Evolutionary conservation across 495 filamentous ascomycete species (phyloP).

Genomic region (Entonaema liquescens): DNA sequence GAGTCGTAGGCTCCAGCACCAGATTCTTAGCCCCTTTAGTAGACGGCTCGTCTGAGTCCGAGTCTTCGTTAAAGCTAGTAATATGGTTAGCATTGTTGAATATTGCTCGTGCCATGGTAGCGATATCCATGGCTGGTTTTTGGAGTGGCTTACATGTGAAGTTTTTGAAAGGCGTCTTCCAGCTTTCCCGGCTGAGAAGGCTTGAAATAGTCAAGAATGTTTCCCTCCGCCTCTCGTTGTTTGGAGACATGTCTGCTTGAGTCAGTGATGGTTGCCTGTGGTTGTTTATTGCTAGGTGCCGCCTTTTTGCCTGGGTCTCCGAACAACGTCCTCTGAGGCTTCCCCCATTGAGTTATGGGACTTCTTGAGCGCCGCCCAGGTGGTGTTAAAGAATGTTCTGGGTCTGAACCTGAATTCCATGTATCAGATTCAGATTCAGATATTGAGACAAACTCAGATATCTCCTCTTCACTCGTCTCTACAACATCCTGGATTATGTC

Average conservation of each 20-base stretch:
- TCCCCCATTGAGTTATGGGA: constrained; percentile 24
- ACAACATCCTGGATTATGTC: constrained; percentile 2
- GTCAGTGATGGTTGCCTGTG: constrained; percentile 14
- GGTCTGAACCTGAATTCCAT: constrained; percentile 27
- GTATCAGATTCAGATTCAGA: constrained; percentile 31
- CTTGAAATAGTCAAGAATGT: constrained; percentile 11
- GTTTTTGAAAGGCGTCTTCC: constrained; percentile 44
- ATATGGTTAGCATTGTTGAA: constrained; percentile 18
- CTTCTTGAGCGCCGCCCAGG: constrained; percentile 29
- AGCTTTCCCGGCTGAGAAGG: constrained; percentile 27
- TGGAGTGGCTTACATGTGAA: constrained; percentile 39
- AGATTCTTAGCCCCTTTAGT: constrained; percentile 26
- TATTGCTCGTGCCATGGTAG: not conserved
- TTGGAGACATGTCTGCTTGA: constrained; percentile 22
- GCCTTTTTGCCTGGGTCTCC: constrained; percentile 29
- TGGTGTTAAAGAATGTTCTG: constrained; percentile 27
- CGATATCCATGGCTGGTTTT: not conserved
- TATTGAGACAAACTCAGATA: constrained; percentile 35
- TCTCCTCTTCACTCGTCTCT: constrained; percentile 23
- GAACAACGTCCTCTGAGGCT: constrained; percentile 31
- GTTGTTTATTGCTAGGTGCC: constrained; percentile 12
- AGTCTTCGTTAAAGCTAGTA: constrained; percentile 41
- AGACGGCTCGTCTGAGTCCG: constrained; percentile 24
- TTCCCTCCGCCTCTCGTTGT: constrained; percentile 3
- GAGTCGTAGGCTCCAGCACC: constrained; percentile 44